Base-by-base conservation (phyloP, 345 rosid genomes). In the Euphorbia peplus region DNA sequence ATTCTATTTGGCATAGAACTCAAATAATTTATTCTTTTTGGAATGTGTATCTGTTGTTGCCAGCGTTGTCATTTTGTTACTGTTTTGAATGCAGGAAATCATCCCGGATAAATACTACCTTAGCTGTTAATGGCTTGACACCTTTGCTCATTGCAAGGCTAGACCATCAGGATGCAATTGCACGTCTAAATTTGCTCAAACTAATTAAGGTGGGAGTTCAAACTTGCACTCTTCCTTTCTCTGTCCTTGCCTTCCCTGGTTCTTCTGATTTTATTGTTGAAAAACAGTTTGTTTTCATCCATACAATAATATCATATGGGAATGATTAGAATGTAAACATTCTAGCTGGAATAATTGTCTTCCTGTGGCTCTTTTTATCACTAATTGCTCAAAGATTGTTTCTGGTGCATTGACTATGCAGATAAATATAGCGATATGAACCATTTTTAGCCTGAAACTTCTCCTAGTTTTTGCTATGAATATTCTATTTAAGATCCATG, bases 111-210 rank as follows among this genome's bases (percentile, higher is more conserved):
- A 95, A 95, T 73, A 95, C 90, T 58, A 90, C 97, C 9, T 76
- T 95, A 78, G 99, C 99, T 75, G 98, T 91, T 25, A 91, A 90
- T 79, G 99, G 99, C 54, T 83, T 95, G 85, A 95, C 99, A 8
- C 93, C 98, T 1, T 78, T 95, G 73, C 93, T 95, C 3, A 83
- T 95, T 35, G 79, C 88, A 51, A 90, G 95, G 78, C 82, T 95
- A 76, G 93, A 95, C 76, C 97, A 95, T 68, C 99, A 87, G 76
- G 99, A 95, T 83, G 99, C 98, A 10, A 90, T 95, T 71, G 98
- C 96, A 68, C 95, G 98, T 63, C 93, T 95, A 63, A 95, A 88
- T 77, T 88, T 95, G 71, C 87, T 95, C 46, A 95, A 95, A 79
- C 79, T 95, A 71, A 95, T 95, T 69, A 95, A 88, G 99, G 99